Evolutionary conservation across 1,284 basidiomycete genomes (phyloP).

Genomic region (Melampsora americana): DNA sequence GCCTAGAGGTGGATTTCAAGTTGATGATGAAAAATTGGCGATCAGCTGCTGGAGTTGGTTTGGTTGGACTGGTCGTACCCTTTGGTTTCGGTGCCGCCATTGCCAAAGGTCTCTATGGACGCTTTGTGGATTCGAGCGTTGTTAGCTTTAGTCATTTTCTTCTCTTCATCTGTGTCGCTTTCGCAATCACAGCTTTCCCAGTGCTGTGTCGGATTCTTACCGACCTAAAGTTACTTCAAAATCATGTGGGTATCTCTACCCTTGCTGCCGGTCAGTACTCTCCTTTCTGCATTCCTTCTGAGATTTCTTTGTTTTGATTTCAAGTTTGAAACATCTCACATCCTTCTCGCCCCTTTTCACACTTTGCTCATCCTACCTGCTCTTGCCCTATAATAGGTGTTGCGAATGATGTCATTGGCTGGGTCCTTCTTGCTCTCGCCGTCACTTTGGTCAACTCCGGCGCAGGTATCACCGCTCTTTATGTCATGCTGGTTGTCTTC

Average conservation of each 20-base stretch:
- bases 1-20: constrained; percentile 78
- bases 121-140: constrained; percentile 65
- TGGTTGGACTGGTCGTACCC: constrained; percentile 68
- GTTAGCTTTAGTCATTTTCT: constrained; percentile 80
- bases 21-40: constrained; percentile 69
- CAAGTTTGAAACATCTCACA: neutral
- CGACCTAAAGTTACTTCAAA: constrained; percentile 71
- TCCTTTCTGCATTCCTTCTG: neutral
- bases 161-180: constrained; percentile 78
- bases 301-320: neutral
- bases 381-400: constrained; percentile 60
- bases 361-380: constrained; percentile 8
- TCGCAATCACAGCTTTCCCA: constrained; percentile 71
- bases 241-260: constrained; percentile 86
- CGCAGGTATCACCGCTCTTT: constrained; percentile 61
- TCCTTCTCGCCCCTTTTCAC: neutral
- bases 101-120: constrained; percentile 72
- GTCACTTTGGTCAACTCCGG: constrained; percentile 84
- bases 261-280: constrained; percentile 68
- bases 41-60: constrained; percentile 58
- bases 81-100: constrained; percentile 81
- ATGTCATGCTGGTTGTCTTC: constrained; percentile 30
- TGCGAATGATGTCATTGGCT: constrained; percentile 75
- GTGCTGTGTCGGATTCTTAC: constrained; percentile 87
- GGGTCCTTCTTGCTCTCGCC: constrained; percentile 69